Base-by-base conservation (phyloP, 2,329 filamentous ascomycete genomes). In the Talaromyces atroroseus region DNA sequence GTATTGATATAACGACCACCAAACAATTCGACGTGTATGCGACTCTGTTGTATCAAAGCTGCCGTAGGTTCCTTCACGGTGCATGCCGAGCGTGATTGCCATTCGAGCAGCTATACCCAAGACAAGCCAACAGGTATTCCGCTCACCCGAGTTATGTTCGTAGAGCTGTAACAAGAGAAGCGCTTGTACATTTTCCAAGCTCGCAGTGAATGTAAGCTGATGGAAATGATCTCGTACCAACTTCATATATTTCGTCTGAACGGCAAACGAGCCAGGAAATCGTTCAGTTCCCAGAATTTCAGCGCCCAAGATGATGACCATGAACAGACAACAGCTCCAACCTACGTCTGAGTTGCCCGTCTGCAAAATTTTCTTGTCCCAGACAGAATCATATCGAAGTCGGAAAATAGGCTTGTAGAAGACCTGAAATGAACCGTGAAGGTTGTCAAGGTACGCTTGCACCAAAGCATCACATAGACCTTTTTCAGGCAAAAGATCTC, bases 121-220 rank as follows among this genome's bases (percentile, higher is more conserved):
- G 49, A 69, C 47, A 24, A 66, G 60, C 66, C 66, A 68, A 0
- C 71, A 68, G 1, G 71, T 71, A 29, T 74, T 74, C 6, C 72
- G 61, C 49, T 74, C 72, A 54, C 73, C 72, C 36, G 71, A 70
- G 36, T 74, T 74, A 46, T 74, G 71, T 1, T 74, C 57, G 48
- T 72, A 74, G 1, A 74, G 52, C 0, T 69, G 62, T 3, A 71
- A 58, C 2, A 71, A 62, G 5, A 71, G 45, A n/a, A 71, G 60
- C 1, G 67, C 68, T 44, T 67, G 63, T 34, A 71, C 64, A 55
- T 70, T 71, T 42, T 67, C 65, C 32, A 70, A 60, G 1, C 66
- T 66, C 59, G 67, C 68, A 29, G 66, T 70, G 18, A 65, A 66
- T n/a, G 69, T 60, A 47, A 70, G 61, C 8, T 65, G 64, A 18